Evolutionary conservation across 129 eudicot species (phyloP).

Genomic region (Helichrysum umbraculigerum): DNA sequence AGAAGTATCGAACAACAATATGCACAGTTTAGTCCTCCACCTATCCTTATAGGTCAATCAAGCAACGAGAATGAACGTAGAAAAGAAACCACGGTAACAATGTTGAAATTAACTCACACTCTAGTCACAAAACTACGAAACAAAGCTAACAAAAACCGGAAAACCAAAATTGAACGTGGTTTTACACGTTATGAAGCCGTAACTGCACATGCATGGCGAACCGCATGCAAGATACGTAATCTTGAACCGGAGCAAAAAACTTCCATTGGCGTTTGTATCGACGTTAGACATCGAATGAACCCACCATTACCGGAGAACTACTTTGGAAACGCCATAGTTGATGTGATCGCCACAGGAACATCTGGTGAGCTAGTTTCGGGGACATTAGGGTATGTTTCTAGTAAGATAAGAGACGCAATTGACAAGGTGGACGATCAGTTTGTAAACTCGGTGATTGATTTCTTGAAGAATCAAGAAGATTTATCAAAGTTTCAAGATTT

Average conservation of each 20-base stretch:
- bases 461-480: constrained; percentile 46
- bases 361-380: constrained; percentile 43
- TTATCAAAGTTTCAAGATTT: constrained; percentile 44
- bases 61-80: constrained; percentile 26
- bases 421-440: constrained; percentile 43
- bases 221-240: constrained; percentile 47
- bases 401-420: constrained; percentile 42
- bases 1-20: constrained; percentile 1
- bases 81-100: constrained; percentile 36
- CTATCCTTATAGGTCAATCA: constrained; percentile 38
- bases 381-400: constrained; percentile 46
- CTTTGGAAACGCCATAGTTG: constrained; percentile 66
- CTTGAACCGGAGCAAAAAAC: constrained; percentile 44
- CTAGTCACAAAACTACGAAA: constrained; percentile 41
- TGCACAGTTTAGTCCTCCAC: constrained; percentile 38
- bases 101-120: constrained; percentile 39
- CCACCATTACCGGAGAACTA: constrained; percentile 58
- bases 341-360: constrained; percentile 40
- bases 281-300: constrained; percentile 40
- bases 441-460: constrained; percentile 47
- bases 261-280: constrained; percentile 31
- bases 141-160: constrained; percentile 36
- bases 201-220: constrained; percentile 64
- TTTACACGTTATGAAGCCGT: constrained; percentile 55
- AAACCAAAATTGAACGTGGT: background rate